Conservation (phyloP, 208 protist species). For the Acanthamoeba sp. region DNA sequence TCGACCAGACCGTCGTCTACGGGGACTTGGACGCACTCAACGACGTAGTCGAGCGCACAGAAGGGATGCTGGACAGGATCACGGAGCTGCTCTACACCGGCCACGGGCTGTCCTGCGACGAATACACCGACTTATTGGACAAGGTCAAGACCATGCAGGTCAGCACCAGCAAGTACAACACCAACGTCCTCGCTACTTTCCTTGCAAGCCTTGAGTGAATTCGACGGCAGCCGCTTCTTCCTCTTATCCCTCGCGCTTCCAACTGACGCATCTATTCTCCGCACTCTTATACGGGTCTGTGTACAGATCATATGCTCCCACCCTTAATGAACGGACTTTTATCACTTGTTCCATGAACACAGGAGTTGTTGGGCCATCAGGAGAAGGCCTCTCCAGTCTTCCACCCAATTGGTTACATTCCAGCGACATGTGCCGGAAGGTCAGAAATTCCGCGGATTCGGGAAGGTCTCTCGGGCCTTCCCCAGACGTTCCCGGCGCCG, state of each 20-base stretch:
- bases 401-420: no score
- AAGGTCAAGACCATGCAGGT: slow-evolving; percentile 1
- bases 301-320: no score
- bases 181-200: neutral
- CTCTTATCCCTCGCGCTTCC: neutral
- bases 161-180: neutral
- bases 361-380: no score
- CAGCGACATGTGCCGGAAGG: no score
- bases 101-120: neutral
- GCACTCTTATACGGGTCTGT: no score
- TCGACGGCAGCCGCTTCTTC: neutral
- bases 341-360: no score
- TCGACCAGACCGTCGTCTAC: slow-evolving; percentile 8
- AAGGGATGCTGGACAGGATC: neutral
- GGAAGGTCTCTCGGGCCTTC: no score
- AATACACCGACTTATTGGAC: neutral
- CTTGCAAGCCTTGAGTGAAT: neutral
- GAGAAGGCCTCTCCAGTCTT: no score
- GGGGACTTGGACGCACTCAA: neutral
- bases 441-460: no score
- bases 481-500: no score
- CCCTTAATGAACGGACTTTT: no score
- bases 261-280: neutral
- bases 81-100: neutral
- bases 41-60: neutral